Evolutionary conservation across 225 moss, liverwort and hornwort species (phyloP).

Genomic region (Bryum argenteum): DNA sequence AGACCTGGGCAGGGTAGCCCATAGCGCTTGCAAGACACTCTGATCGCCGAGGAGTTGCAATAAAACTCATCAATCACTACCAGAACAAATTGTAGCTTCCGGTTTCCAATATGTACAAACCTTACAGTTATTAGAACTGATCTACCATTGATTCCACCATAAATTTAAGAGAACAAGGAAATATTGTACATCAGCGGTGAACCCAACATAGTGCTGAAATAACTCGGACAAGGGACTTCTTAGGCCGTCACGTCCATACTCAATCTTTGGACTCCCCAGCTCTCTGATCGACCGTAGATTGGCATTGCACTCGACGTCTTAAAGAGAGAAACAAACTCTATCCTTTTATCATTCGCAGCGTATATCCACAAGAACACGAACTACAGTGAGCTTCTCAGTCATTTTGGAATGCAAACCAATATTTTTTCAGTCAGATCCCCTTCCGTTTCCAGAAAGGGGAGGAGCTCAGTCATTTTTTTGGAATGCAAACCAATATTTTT

Average conservation of each 20-base stretch:
- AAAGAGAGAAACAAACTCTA: slow-evolving; percentile 5
- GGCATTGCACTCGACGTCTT: slow-evolving; percentile 1
- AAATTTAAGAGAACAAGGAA: too few relatives aligned
- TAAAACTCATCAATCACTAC: too few relatives aligned
- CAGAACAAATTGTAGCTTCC: too few relatives aligned
- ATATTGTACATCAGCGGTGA: too few relatives aligned
- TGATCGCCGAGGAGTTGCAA: too few relatives aligned
- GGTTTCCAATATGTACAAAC: too few relatives aligned
- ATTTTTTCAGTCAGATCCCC: slow-evolving; percentile 26
- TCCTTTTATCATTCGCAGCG: slow-evolving; percentile 1
- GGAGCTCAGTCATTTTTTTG: slow-evolving; percentile 25
- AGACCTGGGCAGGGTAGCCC: too few relatives aligned
- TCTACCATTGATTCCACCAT: too few relatives aligned
- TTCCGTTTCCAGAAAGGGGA: slow-evolving; percentile 22
- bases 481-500: slow-evolving; percentile 25
- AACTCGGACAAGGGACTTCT: neutral
- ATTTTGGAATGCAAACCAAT: slow-evolving; percentile 24
- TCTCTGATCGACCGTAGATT: neutral
- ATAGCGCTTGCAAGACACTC: too few relatives aligned
- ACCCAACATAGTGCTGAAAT: too few relatives aligned
- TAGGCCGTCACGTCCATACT: neutral
- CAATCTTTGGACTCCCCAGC: neutral
- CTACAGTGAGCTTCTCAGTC: slow-evolving; percentile 20
- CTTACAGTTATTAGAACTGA: too few relatives aligned
- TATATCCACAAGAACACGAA: slow-evolving; percentile 15